These are phyloP conservation scores for Boletus eberwhitei DNA, from an alignment of 768 basidiomycete genomes.

Conservation along the genomic window DNA sequence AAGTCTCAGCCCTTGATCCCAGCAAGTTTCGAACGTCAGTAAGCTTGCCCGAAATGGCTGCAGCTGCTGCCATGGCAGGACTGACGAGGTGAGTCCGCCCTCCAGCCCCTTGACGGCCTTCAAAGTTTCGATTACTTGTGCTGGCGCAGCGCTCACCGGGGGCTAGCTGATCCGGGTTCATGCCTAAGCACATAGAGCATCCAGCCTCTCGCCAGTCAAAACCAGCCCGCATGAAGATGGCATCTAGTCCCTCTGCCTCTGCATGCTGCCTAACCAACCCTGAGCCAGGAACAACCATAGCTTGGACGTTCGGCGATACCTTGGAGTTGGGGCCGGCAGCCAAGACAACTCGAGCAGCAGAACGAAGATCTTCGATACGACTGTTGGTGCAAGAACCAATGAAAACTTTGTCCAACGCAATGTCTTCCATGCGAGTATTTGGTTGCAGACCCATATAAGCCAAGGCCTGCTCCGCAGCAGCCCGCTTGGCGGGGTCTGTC, in stretches of 20 bases:
- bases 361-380: conserved; percentile 82
- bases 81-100: conserved; percentile 87
- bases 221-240: conserved; percentile 83
- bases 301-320: conserved; percentile 70
- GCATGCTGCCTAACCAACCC: conserved; percentile 89
- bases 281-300: conserved; percentile 92
- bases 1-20: conserved; percentile 41
- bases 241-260: conserved; percentile 84
- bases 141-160: conserved; percentile 86
- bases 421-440: conserved; percentile 74
- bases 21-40: conserved; percentile 81
- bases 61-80: conserved; percentile 91
- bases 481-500: conserved; percentile 59
- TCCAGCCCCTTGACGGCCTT: conserved; percentile 86
- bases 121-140: conserved; percentile 92
- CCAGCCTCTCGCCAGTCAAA: conserved; percentile 96
- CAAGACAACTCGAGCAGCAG: conserved; percentile 74
- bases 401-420: conserved; percentile 85
- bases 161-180: conserved; percentile 89
- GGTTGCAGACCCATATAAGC: conserved; percentile 84
- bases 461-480: conserved; percentile 71
- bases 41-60: conserved; percentile 80
- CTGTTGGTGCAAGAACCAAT: conserved; percentile 95
- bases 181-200: conserved; percentile 94
- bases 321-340: conserved; percentile 71